A percentile compares a stretch with the other conserved stretches of the same genome.
Conservation (phyloP, 768 basidiomycete genomes). For the Porphyrellus cyaneotinctus region DNA sequence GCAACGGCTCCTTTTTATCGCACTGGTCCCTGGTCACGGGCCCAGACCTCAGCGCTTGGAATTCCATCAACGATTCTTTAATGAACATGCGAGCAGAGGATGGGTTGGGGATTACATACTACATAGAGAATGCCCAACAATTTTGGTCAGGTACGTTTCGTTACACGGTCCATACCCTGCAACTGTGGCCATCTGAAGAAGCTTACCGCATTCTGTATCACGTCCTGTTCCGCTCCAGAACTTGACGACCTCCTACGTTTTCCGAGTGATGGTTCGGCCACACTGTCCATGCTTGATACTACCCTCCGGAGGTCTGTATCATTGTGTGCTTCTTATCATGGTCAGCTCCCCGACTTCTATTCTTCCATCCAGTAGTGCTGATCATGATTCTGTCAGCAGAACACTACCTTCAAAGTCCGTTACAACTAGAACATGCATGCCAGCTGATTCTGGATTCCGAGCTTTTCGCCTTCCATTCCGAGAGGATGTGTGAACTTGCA, state of each 20-base stretch:
- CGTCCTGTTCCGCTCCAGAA: conserved; percentile 45
- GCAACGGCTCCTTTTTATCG: conserved; percentile 6
- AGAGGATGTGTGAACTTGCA: conserved; percentile 82
- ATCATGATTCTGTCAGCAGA: conserved; percentile 44
- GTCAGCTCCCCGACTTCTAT: conserved; percentile 39
- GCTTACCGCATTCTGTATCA: neutral
- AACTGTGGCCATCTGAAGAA: conserved; percentile 4
- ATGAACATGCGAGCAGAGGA: conserved; percentile 42
- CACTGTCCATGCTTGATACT: conserved; percentile 73
- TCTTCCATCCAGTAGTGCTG: neutral
- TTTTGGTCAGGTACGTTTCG: conserved; percentile 79
- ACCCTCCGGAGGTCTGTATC: conserved; percentile 72
- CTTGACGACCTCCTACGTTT: conserved; percentile 78
- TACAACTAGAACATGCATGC: conserved; percentile 84
- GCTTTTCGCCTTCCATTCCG: conserved; percentile 86
- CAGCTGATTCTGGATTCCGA: conserved; percentile 75
- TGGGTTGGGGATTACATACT: conserved; percentile 74
- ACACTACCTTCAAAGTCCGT: conserved; percentile 76
- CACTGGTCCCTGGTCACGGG: conserved; percentile 3
- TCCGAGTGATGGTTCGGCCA: conserved; percentile 53
- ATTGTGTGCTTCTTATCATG: conserved; percentile 83
- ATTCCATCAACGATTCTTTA: conserved; percentile 4
- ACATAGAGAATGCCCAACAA: conserved; percentile 79
- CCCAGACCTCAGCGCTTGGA: conserved; percentile 2
- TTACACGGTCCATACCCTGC: conserved; percentile 1